Evolutionary conservation across 2,329 filamentous ascomycete species (phyloP).

Genomic region (Claviceps lovelessii): DNA sequence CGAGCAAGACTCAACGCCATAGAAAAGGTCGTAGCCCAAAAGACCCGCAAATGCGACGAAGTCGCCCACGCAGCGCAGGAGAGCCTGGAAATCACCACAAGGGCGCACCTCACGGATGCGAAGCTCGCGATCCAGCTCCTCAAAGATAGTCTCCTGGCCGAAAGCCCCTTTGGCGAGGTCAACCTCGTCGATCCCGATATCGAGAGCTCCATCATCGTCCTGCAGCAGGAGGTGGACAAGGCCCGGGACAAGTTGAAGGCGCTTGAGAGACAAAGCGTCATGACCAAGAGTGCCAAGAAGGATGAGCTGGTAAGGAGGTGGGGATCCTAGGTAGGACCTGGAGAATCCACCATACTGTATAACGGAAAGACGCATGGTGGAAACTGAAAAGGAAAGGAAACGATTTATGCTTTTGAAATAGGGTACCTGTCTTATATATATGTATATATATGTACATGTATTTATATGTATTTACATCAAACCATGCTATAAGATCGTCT

Average conservation of each 20-base stretch:
- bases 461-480: too few relatives aligned
- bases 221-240: slow-evolving; percentile 30
- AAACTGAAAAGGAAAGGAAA: too few relatives aligned
- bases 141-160: slow-evolving; percentile 36
- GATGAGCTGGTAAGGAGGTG: slow-evolving; percentile 31
- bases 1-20: slow-evolving; percentile 19
- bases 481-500: too few relatives aligned
- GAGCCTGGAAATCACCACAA: slow-evolving; percentile 31
- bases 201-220: slow-evolving; percentile 32
- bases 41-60: slow-evolving; percentile 27
- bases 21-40: slow-evolving; percentile 23
- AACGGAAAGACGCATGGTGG: too few relatives aligned
- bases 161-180: slow-evolving; percentile 34
- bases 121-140: slow-evolving; percentile 34
- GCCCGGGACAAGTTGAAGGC: slow-evolving; percentile 24
- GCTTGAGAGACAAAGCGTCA: slow-evolving; percentile 22
- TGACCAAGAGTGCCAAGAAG: slow-evolving; percentile 29
- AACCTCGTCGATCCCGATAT: slow-evolving; percentile 39
- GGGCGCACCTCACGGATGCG: slow-evolving; percentile 31
- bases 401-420: too few relatives aligned
- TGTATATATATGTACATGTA: too few relatives aligned
- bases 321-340: slow-evolving; percentile 5
- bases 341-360: too few relatives aligned
- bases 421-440: too few relatives aligned
- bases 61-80: slow-evolving; percentile 33